Base-by-base conservation (phyloP, 1,284 basidiomycete species). In the Anthracocystis panici-leucophaei region DNA sequence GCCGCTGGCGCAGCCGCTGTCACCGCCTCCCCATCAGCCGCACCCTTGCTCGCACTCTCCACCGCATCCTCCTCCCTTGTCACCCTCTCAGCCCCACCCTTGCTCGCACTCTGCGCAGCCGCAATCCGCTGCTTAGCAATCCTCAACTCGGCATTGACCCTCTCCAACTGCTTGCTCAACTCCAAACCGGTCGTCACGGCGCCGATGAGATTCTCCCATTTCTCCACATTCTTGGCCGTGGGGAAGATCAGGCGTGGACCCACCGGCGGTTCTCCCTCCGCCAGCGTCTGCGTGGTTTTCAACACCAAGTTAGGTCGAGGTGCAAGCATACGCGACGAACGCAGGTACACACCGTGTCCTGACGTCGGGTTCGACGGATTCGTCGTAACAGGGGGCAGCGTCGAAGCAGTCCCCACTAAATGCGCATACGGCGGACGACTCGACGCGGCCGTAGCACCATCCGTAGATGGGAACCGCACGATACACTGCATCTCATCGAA, bases 161-260 rank as follows among this genome's bases (percentile, higher is more conserved):
- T 44, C 38, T 85, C 84, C 35, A 83, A 48, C 57, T 83, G 80
- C 50, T 79, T 82, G 46, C 82, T 74, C 72, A 85, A 69, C 65
- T 85, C 84, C 50, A 85, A 63, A 8, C 78, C 65, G 27, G 78
- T 78, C 31, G 82, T 82, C 9, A 84, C 80, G 5, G 84, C 84
- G 11, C 84, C 84, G 9, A 85, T 52, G 11, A 85, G 71, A 16
- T 81, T 82, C 55, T 85, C 84, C 83, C 84, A 85, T 57, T 81
- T 83, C 46, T 84, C 84, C 14, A 80, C 72, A 33, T 85, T 85
- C 38, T 62, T 64, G 27, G 67, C 65, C 2, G 84, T 85, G 3
- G 84, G 82, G 68, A 82, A 85, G 40, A 82, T 77, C 10, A 85
- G 65, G 6, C 81, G 58, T 1, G 79, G 65, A 1, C 77, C 78